Evolutionary conservation across 139 green algal genomes (phyloP).

Genomic region (Pleodorina starrii): DNA sequence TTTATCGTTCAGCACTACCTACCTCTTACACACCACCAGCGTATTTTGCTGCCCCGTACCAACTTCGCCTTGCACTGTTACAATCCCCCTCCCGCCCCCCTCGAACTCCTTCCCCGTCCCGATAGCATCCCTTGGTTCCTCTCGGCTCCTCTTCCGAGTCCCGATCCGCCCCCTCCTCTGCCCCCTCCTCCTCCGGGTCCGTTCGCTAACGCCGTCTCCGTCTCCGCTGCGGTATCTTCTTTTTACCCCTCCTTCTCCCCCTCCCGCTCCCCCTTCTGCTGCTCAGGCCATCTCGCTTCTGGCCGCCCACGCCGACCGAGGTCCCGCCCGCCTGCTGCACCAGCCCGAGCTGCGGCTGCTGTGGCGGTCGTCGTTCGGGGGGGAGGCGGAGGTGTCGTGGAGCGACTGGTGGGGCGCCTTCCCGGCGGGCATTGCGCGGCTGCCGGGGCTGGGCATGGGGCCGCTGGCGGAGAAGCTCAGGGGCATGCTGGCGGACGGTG

Average conservation of each 20-base stretch:
- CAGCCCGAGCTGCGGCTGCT: conserved; percentile 48
- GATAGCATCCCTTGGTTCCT: too few species aligned
- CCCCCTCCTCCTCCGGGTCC: too few species aligned
- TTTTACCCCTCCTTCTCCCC: not conserved
- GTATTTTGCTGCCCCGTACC: too few species aligned
- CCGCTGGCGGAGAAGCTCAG: conserved; percentile 31
- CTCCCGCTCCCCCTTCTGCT: not conserved
- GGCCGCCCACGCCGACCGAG: conserved; percentile 13
- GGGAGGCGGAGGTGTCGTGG: conserved; percentile 20
- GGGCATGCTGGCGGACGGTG: conserved; percentile 17
- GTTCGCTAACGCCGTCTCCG: too few species aligned
- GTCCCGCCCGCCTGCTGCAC: conserved; percentile 30
- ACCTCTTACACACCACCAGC: too few species aligned
- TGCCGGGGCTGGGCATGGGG: conserved; percentile 40
- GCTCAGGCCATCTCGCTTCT: conserved; percentile 27
- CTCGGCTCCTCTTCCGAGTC: too few species aligned
- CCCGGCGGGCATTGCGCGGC: conserved; percentile 8
- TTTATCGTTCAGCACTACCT: too few species aligned
- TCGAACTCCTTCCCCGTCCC: too few species aligned
- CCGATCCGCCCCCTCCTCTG: too few species aligned
- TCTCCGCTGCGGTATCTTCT: too few species aligned
- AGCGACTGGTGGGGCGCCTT: conserved; percentile 24
- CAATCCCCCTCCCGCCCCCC: too few species aligned
- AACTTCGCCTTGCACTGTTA: too few species aligned
- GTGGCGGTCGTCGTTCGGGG: not conserved